A percentile compares a stretch with the other conserved stretches of the same genome.
Evolutionary conservation across 495 filamentous ascomycete genomes (phyloP).

Genomic region (Talaromyces ruber): DNA sequence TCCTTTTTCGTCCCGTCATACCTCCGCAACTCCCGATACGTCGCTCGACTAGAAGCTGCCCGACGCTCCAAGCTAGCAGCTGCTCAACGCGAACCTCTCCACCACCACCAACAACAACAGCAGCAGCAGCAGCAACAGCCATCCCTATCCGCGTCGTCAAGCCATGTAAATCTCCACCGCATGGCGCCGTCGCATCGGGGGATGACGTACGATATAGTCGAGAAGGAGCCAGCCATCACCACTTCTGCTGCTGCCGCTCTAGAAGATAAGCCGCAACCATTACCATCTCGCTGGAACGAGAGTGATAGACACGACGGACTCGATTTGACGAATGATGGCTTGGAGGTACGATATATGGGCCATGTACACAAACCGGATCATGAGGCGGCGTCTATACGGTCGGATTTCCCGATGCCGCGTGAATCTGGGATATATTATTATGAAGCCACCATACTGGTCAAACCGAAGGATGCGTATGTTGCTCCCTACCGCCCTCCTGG

Average conservation of each 20-base stretch:
- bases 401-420: slow-evolving; percentile 84
- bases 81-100: slow-evolving; percentile 37
- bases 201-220: slow-evolving; percentile 78
- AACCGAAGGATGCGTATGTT: slow-evolving; percentile 80
- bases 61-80: slow-evolving; percentile 51
- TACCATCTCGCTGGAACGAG: slow-evolving; percentile 79
- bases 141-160: slow-evolving; percentile 54
- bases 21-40: slow-evolving; percentile 66
- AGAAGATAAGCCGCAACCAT: slow-evolving; percentile 45
- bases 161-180: slow-evolving; percentile 55
- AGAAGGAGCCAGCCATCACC: slow-evolving; percentile 40
- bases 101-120: slow-evolving; percentile 16
- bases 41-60: slow-evolving; percentile 61
- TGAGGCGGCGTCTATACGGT: slow-evolving; percentile 76
- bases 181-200: slow-evolving; percentile 70
- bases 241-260: slow-evolving; percentile 32
- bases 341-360: slow-evolving; percentile 69
- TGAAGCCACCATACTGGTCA: slow-evolving; percentile 79
- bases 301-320: slow-evolving; percentile 64
- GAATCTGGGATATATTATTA: slow-evolving; percentile 95
- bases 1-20: slow-evolving; percentile 75
- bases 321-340: slow-evolving; percentile 66
- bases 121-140: slow-evolving; percentile 23
- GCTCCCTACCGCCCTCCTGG: not conserved
- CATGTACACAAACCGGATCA: slow-evolving; percentile 57